Percentiles rank a stretch among this genome's conserved stretches.
Evolutionary conservation across 306 rosid genomes (phyloP).

Genomic region (Herpetospermum pedunculosum): DNA sequence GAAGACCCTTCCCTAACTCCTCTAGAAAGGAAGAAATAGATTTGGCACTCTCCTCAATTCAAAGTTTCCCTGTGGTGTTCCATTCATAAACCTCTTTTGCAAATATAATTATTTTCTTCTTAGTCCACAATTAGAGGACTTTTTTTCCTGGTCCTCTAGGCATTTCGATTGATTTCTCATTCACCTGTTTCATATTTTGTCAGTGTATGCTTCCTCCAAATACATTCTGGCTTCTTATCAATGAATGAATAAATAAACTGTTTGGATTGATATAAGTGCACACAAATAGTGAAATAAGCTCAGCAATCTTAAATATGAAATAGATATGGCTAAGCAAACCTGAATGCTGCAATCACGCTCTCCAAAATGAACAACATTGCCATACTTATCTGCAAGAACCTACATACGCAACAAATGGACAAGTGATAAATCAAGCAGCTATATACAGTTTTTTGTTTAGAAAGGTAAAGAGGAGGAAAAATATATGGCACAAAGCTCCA

Average conservation of each 20-base stretch:
- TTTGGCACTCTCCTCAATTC: not conserved
- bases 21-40: not conserved
- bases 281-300: constrained; percentile 2
- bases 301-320: not conserved
- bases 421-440: constrained; percentile 10
- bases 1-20: not conserved
- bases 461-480: not conserved
- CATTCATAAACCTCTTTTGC: not conserved
- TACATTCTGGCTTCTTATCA: not conserved
- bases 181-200: not conserved
- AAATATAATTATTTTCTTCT: not conserved
- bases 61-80: not conserved
- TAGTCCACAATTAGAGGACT: not conserved
- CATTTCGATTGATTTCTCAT: not conserved
- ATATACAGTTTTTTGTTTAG: not conserved
- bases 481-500: not conserved
- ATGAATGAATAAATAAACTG: not conserved
- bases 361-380: constrained; percentile 96
- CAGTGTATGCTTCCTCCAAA: not conserved
- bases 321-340: constrained; percentile 31
- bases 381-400: constrained; percentile 93
- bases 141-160: not conserved
- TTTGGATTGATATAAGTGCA: not conserved
- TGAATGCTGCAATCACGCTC: constrained; percentile 99
- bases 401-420: constrained; percentile 23